These are phyloP conservation scores for Coffea eugenioides DNA, from an alignment of 257 asterid species.

Conservation along the genomic window DNA sequence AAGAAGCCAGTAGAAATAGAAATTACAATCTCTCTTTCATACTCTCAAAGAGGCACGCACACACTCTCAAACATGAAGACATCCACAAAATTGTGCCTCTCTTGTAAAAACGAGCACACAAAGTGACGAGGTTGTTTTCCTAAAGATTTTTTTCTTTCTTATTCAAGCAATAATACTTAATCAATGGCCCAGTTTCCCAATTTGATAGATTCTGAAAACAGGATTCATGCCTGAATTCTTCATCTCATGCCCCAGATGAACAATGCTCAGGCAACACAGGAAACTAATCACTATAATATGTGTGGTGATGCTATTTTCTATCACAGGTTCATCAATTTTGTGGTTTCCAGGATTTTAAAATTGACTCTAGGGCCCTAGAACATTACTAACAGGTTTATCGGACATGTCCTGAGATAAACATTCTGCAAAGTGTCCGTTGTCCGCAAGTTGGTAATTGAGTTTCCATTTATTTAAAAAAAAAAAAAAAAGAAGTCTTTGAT, in stretches of 20 bases:
- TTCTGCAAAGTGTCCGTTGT: not conserved
- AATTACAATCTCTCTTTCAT: not conserved
- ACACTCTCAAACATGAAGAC: not conserved
- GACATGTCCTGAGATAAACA: not conserved
- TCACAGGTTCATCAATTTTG: not conserved
- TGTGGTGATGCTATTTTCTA: not conserved
- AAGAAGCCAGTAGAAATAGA: not conserved
- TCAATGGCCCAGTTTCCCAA: not conserved
- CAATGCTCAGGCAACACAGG: not conserved
- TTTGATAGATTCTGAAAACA: not conserved
- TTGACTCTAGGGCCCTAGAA: not conserved
- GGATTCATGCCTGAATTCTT: not conserved
- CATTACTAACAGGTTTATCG: not conserved
- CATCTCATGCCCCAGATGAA: not conserved
- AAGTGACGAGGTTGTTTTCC: not conserved
- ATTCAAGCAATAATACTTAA: too few relatives aligned
- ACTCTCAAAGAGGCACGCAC: not conserved
- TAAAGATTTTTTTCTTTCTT: not conserved
- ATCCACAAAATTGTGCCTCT: not conserved
- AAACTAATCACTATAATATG: not conserved
- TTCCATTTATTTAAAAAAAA: not conserved
- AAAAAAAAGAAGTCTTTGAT: not conserved
- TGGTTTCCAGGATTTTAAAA: not conserved
- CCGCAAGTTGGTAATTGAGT: not conserved
- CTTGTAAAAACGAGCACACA: not conserved